Evolutionary conservation across 1,284 basidiomycete species (phyloP), one percentile per base, ranked within the genome.

Genomic region (Erythrobasidium hasegawianum): DNA sequence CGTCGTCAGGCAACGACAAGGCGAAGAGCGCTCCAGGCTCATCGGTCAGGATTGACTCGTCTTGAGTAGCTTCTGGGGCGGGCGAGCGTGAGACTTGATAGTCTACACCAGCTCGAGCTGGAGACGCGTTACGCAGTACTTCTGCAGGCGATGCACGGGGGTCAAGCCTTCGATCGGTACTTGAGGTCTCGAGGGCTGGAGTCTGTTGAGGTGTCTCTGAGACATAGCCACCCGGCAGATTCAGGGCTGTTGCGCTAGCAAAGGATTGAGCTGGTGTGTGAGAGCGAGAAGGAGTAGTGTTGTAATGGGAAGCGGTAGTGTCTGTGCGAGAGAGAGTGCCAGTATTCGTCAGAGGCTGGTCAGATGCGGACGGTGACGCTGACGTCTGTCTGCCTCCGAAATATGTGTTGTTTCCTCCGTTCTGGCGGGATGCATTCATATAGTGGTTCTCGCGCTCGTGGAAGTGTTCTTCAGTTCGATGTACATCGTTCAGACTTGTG

Each of bases 11-110:
- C 18, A 65, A 38, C 16, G 55, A 50, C 27, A 65, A 27, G 1
- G 62, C 62, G 38, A 57, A 65, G n/a, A 65, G 45, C 18, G 62
- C 62, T 38, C n/a, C 62, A 39, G 56, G 62, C 27, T 57, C 55
- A 26, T 65, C 55, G 18, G 20, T 49, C 14, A 65, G 56, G 2
- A 55, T 54, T 8, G 29, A 14, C 41, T 58, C 38, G 18, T 57
- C 52, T 10, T 39, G 24, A 20, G 20, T 29, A 5, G 16, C 43
- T 47, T 5, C 43, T 24, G 33, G 33, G 7, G 43, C 5, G 14
- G 7, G 43, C 43, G 43, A 11, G 4, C 33, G 33, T 11, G 33
- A 33, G 4, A 33, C 33, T 33, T 4, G 5, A 33, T 11, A 11
- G 5, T 33, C 33, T 33, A 11, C 5, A 11, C 11, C 33, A 11